Percentiles rank a stretch among this genome's conserved stretches.
phyloP scores from a whole-genome alignment of 2,329 filamentous ascomycete genomes.

The Xylaria sp. region DNA sequence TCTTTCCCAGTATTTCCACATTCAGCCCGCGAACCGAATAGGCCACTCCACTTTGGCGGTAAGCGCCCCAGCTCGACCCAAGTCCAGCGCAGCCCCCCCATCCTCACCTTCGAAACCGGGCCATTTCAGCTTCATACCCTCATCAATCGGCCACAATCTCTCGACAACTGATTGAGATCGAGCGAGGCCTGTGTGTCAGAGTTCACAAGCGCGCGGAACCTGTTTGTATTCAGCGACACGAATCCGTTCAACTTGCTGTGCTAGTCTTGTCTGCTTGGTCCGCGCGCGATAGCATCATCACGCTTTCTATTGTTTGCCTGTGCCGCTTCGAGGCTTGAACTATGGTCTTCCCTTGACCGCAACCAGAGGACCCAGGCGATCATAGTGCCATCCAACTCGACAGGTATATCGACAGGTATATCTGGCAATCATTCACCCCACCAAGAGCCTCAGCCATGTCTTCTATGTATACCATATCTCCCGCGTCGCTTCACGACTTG shows the following conservation, averaged over 20 bases:
- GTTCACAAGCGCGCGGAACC: conserved; percentile 17
- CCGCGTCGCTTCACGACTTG: conserved; percentile 48
- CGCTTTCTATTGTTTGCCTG: conserved; percentile 15
- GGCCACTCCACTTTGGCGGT: conserved; percentile 37
- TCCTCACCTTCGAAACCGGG: conserved; percentile 24
- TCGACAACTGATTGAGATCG: conserved; percentile 28
- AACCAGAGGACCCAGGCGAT: conserved; percentile 32
- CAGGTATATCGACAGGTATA: conserved; percentile 45
- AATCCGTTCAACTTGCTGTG: background rate
- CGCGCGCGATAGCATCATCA: conserved; percentile 10
- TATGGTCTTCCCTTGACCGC: conserved; percentile 36
- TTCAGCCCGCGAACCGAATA: conserved; percentile 33
- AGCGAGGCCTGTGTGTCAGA: conserved; percentile 21
- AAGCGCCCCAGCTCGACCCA: conserved; percentile 38
- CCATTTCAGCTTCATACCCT: conserved; percentile 29
- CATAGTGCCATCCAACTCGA: conserved; percentile 30
- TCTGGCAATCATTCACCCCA: conserved; percentile 33
- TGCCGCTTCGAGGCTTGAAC: conserved; percentile 30
- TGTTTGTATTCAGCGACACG: background rate
- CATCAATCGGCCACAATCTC: conserved; percentile 14
- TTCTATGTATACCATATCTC: conserved; percentile 48
- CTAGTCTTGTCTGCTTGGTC: background rate
- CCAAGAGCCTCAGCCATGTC: conserved; percentile 47
- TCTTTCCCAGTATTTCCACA: conserved; percentile 39
- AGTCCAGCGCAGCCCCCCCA: conserved; percentile 28